A percentile compares a stretch with the other conserved stretches of the same genome.
These are phyloP conservation scores for Penicillium sp. DNA, from an alignment of 2,329 filamentous ascomycete species.

Conservation along the genomic window DNA sequence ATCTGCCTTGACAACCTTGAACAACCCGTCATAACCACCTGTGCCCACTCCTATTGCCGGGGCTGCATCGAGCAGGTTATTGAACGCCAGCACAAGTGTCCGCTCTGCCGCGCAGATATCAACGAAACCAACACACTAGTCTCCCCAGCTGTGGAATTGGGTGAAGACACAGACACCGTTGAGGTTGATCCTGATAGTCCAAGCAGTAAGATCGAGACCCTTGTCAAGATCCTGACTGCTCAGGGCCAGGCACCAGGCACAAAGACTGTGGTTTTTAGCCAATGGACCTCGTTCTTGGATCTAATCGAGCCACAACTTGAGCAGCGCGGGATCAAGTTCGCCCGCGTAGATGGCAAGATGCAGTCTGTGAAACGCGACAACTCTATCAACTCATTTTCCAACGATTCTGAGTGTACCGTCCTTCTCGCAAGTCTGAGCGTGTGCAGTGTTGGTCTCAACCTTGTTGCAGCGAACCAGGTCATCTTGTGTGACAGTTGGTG, in stretches of 20 bases:
- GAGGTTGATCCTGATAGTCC: conserved; percentile 63
- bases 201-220: conserved; percentile 79
- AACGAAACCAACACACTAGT: conserved; percentile 62
- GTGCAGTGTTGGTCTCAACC: conserved; percentile 81
- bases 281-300: conserved; percentile 78
- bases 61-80: conserved; percentile 74
- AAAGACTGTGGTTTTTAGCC: conserved; percentile 79
- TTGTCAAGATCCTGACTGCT: conserved; percentile 72
- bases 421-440: conserved; percentile 80
- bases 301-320: conserved; percentile 69
- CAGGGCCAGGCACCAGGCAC: conserved; percentile 63
- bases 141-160: conserved; percentile 61
- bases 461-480: conserved; percentile 82
- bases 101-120: conserved; percentile 75
- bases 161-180: conserved; percentile 49
- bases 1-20: conserved; percentile 75
- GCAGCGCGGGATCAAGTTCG: conserved; percentile 61
- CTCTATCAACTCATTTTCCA: conserved; percentile 66
- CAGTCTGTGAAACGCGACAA: conserved; percentile 66
- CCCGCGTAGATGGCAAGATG: conserved; percentile 81
- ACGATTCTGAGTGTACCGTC: conserved; percentile 66
- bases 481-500: conserved; percentile 86
- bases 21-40: conserved; percentile 77
- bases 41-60: conserved; percentile 76
- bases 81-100: conserved; percentile 74